A percentile compares a stretch with the other conserved stretches of the same genome.
These are phyloP conservation scores for Ballota nigra DNA, from an alignment of 257 asterid genomes.

Conservation along the genomic window DNA sequence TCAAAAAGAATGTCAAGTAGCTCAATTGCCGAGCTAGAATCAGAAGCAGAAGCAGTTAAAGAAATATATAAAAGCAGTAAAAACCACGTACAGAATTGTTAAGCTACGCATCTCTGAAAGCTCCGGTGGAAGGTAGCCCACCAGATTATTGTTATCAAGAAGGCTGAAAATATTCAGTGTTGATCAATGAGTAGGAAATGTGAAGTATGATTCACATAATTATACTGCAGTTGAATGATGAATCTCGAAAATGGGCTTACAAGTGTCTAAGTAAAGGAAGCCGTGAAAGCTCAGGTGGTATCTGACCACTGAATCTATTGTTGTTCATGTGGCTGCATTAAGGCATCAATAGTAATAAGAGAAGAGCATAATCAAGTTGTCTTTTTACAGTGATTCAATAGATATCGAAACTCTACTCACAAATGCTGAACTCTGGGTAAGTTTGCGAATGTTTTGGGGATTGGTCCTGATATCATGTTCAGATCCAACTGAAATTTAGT, in stretches of 20 bases:
- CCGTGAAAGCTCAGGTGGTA: conserved; percentile 40
- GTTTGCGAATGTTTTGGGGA: conserved; percentile 48
- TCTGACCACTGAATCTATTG: conserved; percentile 47
- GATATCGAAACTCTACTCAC: conserved; percentile 29
- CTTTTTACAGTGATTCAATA: not conserved
- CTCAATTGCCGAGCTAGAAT: not conserved
- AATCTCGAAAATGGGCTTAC: conserved; percentile 27
- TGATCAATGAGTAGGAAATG: not conserved
- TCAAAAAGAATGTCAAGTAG: not conserved
- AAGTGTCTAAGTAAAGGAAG: conserved; percentile 43
- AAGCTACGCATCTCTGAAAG: conserved; percentile 34
- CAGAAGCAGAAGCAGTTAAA: conserved; percentile 21
- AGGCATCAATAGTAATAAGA: not conserved
- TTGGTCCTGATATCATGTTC: conserved; percentile 45
- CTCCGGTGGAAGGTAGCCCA: conserved; percentile 65
- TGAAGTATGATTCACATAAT: not conserved
- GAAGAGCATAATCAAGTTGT: not conserved
- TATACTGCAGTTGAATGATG: not conserved
- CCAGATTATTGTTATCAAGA: conserved; percentile 56
- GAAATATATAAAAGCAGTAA: not conserved
- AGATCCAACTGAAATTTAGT: conserved; percentile 43
- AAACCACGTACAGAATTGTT: conserved; percentile 39
- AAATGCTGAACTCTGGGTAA: conserved; percentile 41
- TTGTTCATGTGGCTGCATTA: conserved; percentile 55
- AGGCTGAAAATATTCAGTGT: conserved; percentile 34